A percentile compares a stretch with the other conserved stretches of the same genome.
Evolutionary conservation across 2,329 filamentous ascomycete species (phyloP).

Genomic region (Aspergillus pseudoterreus): DNA sequence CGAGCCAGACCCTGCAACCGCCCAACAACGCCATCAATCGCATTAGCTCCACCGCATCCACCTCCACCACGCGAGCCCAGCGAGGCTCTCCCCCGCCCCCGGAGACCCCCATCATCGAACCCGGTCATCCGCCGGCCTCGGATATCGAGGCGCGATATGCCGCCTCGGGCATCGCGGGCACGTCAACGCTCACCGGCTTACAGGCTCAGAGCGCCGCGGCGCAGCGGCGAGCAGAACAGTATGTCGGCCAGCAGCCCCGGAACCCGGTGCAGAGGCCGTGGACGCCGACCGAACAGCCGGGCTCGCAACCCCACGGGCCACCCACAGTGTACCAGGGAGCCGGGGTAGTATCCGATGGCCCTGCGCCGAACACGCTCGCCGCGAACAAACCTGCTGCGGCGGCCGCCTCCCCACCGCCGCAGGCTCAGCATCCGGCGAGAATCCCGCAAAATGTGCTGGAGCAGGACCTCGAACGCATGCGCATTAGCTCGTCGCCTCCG

Average conservation of each 20-base stretch:
- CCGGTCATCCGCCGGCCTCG: conserved; percentile 65
- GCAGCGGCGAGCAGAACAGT: conserved; percentile 75
- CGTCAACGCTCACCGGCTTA: conserved; percentile 74
- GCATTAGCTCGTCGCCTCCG: conserved; percentile 76
- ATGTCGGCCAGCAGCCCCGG: conserved; percentile 52
- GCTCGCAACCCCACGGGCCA: conserved; percentile 80
- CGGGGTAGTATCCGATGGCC: conserved; percentile 54
- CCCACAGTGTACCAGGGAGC: conserved; percentile 88
- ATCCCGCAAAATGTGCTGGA: conserved; percentile 70
- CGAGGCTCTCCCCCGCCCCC: conserved; percentile 92
- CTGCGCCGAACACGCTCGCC: conserved; percentile 37
- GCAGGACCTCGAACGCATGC: conserved; percentile 79
- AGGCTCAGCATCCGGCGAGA: conserved; percentile 20
- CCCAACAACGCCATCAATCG: conserved; percentile 56
- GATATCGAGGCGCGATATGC: conserved; percentile 91
- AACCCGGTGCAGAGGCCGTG: conserved; percentile 62
- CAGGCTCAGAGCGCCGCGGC: conserved; percentile 75
- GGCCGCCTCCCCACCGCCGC: conserved; percentile 19
- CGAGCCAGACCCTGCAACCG: conserved; percentile 43
- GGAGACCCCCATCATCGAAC: conserved; percentile 80
- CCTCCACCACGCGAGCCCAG: conserved; percentile 85
- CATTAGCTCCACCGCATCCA: conserved; percentile 80
- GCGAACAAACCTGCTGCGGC: conserved; percentile 31
- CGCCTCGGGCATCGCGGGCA: conserved; percentile 82
- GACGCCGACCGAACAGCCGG: conserved; percentile 91